Evolutionary conservation across 2,329 filamentous ascomycete genomes (phyloP).

Genomic region (Cytospora mali): DNA sequence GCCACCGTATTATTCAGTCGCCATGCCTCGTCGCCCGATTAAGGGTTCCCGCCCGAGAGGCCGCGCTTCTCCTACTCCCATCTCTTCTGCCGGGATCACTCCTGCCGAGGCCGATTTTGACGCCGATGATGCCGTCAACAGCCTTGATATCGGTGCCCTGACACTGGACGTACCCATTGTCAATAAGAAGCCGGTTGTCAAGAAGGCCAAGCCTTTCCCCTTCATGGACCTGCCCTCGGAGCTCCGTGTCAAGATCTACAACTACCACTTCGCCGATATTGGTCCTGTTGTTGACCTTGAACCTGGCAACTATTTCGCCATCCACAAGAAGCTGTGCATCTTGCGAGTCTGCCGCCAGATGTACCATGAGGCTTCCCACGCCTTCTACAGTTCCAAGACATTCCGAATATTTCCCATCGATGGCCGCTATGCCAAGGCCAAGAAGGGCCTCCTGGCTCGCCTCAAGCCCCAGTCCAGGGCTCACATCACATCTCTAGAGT

Average conservation of each 20-base stretch:
- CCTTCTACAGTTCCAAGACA: slow-evolving; percentile 65
- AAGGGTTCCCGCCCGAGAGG: slow-evolving; percentile 39
- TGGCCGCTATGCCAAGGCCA: slow-evolving; percentile 71
- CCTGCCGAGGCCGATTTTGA: slow-evolving; percentile 45
- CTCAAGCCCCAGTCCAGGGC: slow-evolving; percentile 62
- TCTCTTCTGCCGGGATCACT: slow-evolving; percentile 39
- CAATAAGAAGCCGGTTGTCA: slow-evolving; percentile 30
- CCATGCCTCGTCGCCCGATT: slow-evolving; percentile 34
- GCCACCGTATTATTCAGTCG: slow-evolving; percentile 11
- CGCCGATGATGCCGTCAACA: slow-evolving; percentile 44
- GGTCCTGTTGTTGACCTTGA: slow-evolving; percentile 66
- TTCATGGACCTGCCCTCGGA: slow-evolving; percentile 72
- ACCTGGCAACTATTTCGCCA: slow-evolving; percentile 63
- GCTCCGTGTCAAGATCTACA: slow-evolving; percentile 70
- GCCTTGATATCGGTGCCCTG: slow-evolving; percentile 47
- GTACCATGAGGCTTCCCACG: slow-evolving; percentile 64
- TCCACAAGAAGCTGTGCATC: slow-evolving; percentile 62
- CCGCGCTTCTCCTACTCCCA: slow-evolving; percentile 35
- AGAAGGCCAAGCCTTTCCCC: slow-evolving; percentile 53
- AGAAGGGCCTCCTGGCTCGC: slow-evolving; percentile 70
- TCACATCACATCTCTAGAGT: slow-evolving; percentile 64
- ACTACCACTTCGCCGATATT: slow-evolving; percentile 58
- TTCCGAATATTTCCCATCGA: slow-evolving; percentile 69
- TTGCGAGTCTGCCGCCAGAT: slow-evolving; percentile 64
- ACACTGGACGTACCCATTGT: slow-evolving; percentile 42